phyloP scores from a whole-genome alignment of 2,329 filamentous ascomycete genomes.

The Neofusicoccum kwambonambiense region DNA sequence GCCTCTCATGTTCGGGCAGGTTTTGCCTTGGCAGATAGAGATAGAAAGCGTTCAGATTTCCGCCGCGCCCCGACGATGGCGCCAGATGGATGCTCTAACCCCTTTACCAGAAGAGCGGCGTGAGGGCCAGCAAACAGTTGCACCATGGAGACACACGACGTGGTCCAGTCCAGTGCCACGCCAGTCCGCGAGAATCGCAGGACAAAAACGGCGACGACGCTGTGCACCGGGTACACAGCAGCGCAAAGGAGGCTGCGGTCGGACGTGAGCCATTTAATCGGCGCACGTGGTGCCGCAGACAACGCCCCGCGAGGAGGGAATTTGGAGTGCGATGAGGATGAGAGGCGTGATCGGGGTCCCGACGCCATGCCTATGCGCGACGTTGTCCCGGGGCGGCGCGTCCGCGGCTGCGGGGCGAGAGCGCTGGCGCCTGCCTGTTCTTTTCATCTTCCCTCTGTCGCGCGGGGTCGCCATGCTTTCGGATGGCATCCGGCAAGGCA shows the following conservation, averaged over 20 bases:
- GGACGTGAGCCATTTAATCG: conserved; percentile 1
- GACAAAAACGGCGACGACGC: conserved; percentile 4
- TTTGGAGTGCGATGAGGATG: not conserved
- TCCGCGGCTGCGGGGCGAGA: not conserved
- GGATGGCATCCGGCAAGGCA: not conserved
- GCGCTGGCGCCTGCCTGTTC: not conserved
- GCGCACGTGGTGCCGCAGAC: not conserved
- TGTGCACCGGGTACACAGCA: not conserved
- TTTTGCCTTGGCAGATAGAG: too few species aligned
- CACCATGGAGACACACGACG: not conserved
- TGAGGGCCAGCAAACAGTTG: too few species aligned
- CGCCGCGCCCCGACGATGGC: not conserved
- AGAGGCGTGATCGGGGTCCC: not conserved
- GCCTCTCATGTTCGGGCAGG: too few species aligned
- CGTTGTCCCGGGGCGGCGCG: not conserved
- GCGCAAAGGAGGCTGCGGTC: not conserved
- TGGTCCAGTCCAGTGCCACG: not conserved
- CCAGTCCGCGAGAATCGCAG: not conserved
- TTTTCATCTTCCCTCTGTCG: too few species aligned
- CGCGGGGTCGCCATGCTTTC: not conserved
- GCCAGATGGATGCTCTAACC: not conserved
- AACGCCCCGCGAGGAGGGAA: not conserved
- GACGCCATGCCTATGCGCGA: conserved; percentile 6
- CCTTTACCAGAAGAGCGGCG: not conserved
- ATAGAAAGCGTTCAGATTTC: not conserved